Evolutionary conservation across 2,329 filamentous ascomycete species (phyloP).

Genomic region (Mycosphaerella sp.): DNA sequence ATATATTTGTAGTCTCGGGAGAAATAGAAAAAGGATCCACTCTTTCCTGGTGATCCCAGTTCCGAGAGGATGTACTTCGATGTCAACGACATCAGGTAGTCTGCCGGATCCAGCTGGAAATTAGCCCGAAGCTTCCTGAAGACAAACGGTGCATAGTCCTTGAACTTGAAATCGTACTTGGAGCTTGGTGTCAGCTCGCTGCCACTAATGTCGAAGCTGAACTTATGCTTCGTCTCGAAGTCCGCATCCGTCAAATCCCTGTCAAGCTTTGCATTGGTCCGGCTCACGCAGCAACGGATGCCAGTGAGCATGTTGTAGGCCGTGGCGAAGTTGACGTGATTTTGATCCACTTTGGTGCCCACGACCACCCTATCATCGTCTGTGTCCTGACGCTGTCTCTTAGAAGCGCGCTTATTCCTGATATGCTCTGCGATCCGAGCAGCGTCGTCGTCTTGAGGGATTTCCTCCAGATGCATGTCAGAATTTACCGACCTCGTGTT

Average conservation of each 20-base stretch:
- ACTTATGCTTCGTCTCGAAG: slow-evolving; percentile 92
- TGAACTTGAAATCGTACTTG: slow-evolving; percentile 99
- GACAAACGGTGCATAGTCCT: slow-evolving; percentile 99
- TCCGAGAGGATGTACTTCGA: slow-evolving; percentile 99
- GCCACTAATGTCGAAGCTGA: slow-evolving; percentile 96
- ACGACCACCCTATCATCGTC: slow-evolving; percentile 90
- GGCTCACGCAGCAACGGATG: slow-evolving; percentile 91
- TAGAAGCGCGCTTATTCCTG: slow-evolving; percentile 83
- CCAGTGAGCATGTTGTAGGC: slow-evolving; percentile 99
- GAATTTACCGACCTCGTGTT: slow-evolving; percentile 81
- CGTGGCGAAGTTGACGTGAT: slow-evolving; percentile 87
- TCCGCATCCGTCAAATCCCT: slow-evolving; percentile 83
- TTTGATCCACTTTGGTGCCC: slow-evolving; percentile 95
- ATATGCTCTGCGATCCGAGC: slow-evolving; percentile 89
- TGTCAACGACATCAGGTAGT: slow-evolving; percentile 96
- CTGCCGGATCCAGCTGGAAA: slow-evolving; percentile 89
- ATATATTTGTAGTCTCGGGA: slow-evolving; percentile 99
- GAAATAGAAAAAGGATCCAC: slow-evolving; percentile 99
- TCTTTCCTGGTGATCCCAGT: slow-evolving; percentile 93
- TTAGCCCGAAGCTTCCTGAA: slow-evolving; percentile 84
- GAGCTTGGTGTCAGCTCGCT: slow-evolving; percentile 96
- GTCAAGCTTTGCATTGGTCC: slow-evolving; percentile 95
- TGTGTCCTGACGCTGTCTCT: slow-evolving; percentile 75
- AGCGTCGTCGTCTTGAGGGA: slow-evolving; percentile 82
- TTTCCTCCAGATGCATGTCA: slow-evolving; percentile 75